Conservation (phyloP, 2,329 filamentous ascomycete genomes). For the Phialocephala sp. region DNA sequence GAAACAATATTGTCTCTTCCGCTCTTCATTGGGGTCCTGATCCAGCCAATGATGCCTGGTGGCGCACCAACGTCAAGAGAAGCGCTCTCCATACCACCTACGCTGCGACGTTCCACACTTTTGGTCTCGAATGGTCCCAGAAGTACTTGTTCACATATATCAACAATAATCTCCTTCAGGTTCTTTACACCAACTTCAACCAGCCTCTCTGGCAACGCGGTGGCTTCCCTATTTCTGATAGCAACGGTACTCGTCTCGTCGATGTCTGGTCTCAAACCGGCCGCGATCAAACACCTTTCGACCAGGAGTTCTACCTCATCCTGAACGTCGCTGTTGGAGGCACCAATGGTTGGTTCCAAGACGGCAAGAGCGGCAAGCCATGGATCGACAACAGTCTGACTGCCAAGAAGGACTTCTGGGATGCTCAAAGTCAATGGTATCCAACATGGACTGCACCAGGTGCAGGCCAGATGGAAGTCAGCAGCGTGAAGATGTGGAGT, state of each 20-base stretch:
- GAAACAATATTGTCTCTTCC: conserved; percentile 81
- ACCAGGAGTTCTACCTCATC: conserved; percentile 77
- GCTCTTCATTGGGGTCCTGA: conserved; percentile 85
- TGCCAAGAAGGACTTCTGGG: conserved; percentile 80
- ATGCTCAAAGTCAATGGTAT: conserved; percentile 66
- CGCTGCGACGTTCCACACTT: conserved; percentile 72
- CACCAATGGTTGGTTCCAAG: conserved; percentile 84
- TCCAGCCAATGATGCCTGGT: conserved; percentile 76
- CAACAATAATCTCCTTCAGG: conserved; percentile 79
- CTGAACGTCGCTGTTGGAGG: conserved; percentile 77
- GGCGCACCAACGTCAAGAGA: conserved; percentile 81
- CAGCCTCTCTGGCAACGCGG: conserved; percentile 72
- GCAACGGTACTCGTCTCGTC: conserved; percentile 68
- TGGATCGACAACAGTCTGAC: conserved; percentile 74
- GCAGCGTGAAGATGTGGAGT: conserved; percentile 73
- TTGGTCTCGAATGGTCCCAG: conserved; percentile 83
- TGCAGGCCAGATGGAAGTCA: conserved; percentile 70
- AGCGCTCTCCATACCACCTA: conserved; percentile 78
- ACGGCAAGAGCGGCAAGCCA: conserved; percentile 74
- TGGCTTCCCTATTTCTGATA: conserved; percentile 65
- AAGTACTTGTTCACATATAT: conserved; percentile 90
- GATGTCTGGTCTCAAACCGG: conserved; percentile 70
- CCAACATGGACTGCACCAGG: conserved; percentile 68
- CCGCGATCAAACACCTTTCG: conserved; percentile 71
- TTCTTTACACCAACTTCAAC: conserved; percentile 79